These are phyloP conservation scores for Diplodia sapinea DNA, from an alignment of 2,329 filamentous ascomycete genomes.

Conservation along the genomic window DNA sequence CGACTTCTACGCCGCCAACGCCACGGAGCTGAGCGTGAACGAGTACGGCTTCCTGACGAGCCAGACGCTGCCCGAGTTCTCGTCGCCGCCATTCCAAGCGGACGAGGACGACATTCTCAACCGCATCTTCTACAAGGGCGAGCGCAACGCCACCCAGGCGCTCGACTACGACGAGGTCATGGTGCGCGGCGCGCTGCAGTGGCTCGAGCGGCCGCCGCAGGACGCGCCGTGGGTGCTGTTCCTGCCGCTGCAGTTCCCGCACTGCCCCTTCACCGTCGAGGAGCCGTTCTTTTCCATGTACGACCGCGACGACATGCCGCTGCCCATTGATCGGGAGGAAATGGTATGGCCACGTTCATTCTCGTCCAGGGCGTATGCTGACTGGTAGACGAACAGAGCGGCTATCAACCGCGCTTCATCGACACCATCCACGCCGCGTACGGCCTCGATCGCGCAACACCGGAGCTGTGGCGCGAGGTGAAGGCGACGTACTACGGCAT, in stretches of 20 bases:
- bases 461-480: constrained; percentile 53
- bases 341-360: constrained; percentile 40
- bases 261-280: constrained; percentile 57
- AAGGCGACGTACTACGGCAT: constrained; percentile 57
- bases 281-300: constrained; percentile 58
- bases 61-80: constrained; percentile 40
- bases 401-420: constrained; percentile 54
- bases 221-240: constrained; percentile 54
- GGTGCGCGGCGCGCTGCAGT: constrained; percentile 51
- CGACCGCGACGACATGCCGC: constrained; percentile 42
- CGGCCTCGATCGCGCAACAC: constrained; percentile 49
- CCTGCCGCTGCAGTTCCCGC: constrained; percentile 53
- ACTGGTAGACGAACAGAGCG: constrained; percentile 41
- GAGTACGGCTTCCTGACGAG: constrained; percentile 55
- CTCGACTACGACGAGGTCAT: constrained; percentile 56
- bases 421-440: constrained; percentile 48
- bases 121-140: constrained; percentile 52
- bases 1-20: constrained; percentile 52
- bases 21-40: constrained; percentile 54
- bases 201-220: constrained; percentile 52
- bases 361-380: background rate
- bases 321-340: constrained; percentile 9
- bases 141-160: constrained; percentile 46
- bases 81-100: background rate
- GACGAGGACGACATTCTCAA: constrained; percentile 48